Conservation (phyloP, 2,329 filamentous ascomycete genomes). For the Dryadomyces quercivorus region DNA sequence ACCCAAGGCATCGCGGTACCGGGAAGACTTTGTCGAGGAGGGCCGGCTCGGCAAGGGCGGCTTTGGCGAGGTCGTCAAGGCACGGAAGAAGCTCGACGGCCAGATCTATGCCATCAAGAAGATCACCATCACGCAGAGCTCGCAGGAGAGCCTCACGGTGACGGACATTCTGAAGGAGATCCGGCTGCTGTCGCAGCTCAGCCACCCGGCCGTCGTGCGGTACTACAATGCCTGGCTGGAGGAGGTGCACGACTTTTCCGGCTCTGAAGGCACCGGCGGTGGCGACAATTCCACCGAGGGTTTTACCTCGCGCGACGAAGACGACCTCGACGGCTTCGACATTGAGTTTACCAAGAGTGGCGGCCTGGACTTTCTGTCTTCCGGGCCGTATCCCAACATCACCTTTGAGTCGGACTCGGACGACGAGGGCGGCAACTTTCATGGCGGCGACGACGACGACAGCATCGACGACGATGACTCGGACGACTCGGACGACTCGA, state of each 20-base stretch:
- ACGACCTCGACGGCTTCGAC: conserved; percentile 19
- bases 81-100: conserved; percentile 84
- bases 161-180: conserved; percentile 79
- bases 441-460: conserved; percentile 25
- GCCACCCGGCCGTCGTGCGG: conserved; percentile 74
- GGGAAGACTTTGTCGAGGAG: conserved; percentile 81
- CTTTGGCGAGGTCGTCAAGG: conserved; percentile 93
- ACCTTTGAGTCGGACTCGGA: conserved; percentile 56
- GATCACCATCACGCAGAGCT: conserved; percentile 77
- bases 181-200: conserved; percentile 78
- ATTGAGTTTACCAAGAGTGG: conserved; percentile 58
- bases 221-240: conserved; percentile 97
- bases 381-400: conserved; percentile 62
- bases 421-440: conserved; percentile 17
- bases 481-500: conserved; percentile 29
- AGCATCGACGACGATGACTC: conserved; percentile 22
- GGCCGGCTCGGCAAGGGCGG: conserved; percentile 84
- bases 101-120: conserved; percentile 96
- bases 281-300: conserved; percentile 12
- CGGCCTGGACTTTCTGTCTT: conserved; percentile 88
- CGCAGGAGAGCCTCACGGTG: conserved; percentile 67
- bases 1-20: conserved; percentile 59
- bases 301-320: conserved; percentile 6
- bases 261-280: conserved; percentile 30
- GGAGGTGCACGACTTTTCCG: conserved; percentile 42